Evolutionary conservation across 1,284 basidiomycete genomes (phyloP).

Genomic region (Erythrobasidium hasegawianum): DNA sequence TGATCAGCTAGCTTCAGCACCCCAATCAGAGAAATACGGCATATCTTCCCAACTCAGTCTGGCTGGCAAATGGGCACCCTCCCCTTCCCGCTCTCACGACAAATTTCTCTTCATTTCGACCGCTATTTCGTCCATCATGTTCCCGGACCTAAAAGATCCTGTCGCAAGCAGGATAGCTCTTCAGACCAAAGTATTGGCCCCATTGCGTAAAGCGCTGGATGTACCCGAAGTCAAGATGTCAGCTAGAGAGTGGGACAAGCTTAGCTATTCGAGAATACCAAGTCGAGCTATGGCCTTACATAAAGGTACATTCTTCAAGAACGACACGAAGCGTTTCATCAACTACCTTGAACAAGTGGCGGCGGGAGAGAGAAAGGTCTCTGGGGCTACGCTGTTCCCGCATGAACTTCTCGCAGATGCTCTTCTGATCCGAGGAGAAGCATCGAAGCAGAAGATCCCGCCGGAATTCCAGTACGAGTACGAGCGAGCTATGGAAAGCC

Average conservation of each 20-base stretch:
- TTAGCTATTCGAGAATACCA: conserved; percentile 54
- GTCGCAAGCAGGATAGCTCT: conserved; percentile 53
- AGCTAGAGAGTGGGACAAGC: conserved; percentile 50
- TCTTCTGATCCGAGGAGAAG: conserved; percentile 22
- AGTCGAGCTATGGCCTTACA: conserved; percentile 61
- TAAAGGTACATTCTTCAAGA: conserved; percentile 56
- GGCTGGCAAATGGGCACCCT: conserved; percentile 66
- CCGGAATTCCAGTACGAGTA: conserved; percentile 22
- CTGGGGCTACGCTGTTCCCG: conserved; percentile 61
- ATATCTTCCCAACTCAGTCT: conserved; percentile 56
- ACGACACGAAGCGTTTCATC: conserved; percentile 60
- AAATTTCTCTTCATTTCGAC: conserved; percentile 61
- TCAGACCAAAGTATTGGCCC: conserved; percentile 51
- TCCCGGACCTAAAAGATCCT: conserved; percentile 42
- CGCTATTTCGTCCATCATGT: conserved; percentile 59
- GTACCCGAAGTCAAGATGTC: conserved; percentile 64
- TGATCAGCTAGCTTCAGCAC: conserved; percentile 35
- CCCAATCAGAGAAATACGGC: conserved; percentile 48
- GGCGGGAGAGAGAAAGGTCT: conserved; percentile 57
- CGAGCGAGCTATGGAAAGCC: conserved; percentile 49
- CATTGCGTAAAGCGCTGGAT: conserved; percentile 54
- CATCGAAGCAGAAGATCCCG: not conserved
- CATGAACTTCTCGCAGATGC: conserved; percentile 56
- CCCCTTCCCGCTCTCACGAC: conserved; percentile 60
- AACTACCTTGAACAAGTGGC: conserved; percentile 59